Evolutionary conservation across 2,329 filamentous ascomycete genomes (phyloP).

Genomic region (Aspergillus sp.): DNA sequence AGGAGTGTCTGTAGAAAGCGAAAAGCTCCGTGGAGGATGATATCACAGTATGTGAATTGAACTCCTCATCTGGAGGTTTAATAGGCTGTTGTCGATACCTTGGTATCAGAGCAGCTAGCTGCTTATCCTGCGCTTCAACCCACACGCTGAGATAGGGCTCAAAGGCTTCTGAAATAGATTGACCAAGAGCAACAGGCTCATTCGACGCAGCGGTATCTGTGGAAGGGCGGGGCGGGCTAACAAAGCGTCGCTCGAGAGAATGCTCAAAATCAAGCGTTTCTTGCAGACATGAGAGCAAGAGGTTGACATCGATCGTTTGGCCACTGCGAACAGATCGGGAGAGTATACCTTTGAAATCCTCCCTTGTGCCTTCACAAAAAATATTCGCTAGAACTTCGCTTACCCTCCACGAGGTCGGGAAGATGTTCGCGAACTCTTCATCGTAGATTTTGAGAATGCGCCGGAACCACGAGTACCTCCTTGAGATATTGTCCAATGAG

Average conservation of each 20-base stretch:
- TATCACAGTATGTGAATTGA: conserved; percentile 80
- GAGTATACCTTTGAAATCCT: conserved; percentile 89
- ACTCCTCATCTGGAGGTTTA: conserved; percentile 77
- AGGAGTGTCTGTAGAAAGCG: conserved; percentile 85
- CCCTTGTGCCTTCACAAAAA: conserved; percentile 89
- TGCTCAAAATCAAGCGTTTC: conserved; percentile 98
- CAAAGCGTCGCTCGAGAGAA: conserved; percentile 73
- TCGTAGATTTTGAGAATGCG: conserved; percentile 93
- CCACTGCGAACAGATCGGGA: conserved; percentile 78
- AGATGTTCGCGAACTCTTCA: conserved; percentile 80
- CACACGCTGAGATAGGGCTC: conserved; percentile 94
- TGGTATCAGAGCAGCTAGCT: conserved; percentile 73
- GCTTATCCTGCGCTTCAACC: conserved; percentile 92
- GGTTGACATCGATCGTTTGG: conserved; percentile 75
- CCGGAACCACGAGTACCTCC: conserved; percentile 93
- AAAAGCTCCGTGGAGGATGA: conserved; percentile 93
- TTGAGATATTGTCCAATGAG: conserved; percentile 89
- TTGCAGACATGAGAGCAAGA: conserved; percentile 79
- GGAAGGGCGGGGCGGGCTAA: conserved; percentile 60
- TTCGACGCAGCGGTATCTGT: conserved; percentile 85
- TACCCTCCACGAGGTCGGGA: conserved; percentile 79
- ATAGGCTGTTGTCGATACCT: conserved; percentile 78
- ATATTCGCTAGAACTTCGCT: conserved; percentile 81
- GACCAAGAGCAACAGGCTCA: conserved; percentile 67
- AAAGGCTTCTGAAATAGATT: conserved; percentile 90